Base-by-base conservation (phyloP, 305 asterid genomes). In the Ruellia speciosa region DNA sequence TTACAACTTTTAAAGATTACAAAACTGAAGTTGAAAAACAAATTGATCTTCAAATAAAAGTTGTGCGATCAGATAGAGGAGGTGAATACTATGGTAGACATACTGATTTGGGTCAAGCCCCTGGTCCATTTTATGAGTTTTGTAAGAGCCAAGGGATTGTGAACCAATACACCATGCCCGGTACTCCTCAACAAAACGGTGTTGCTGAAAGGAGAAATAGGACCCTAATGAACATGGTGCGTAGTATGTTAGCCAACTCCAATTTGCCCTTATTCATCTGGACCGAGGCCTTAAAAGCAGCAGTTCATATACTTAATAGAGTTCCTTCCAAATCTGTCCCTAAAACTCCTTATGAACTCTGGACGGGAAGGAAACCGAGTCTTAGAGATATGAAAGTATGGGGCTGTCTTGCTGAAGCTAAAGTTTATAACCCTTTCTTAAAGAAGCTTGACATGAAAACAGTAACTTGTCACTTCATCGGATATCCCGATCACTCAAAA, bases 301-400 rank as follows among this genome's bases (percentile, higher is more conserved):
- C n/a, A 18, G 14, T 45, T 20, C 24, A 58, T 24, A 3, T 58
- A 1, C 28, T 58, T 0, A 59, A 31, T 52, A 14, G 18, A n/a
- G 48, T 33, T 20, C 37, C 37, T 31, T 33, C 49, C 33, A 60
- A 60, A 18, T 18, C 24, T 16, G 49, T 60, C 7, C 50, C 39
- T 16, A 60, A 49, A 14, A 60, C 65, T 10, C 57, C 65, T 50
- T 60, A 49, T 49, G 50, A 50, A 18, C 6, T 59, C 11, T 59
- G 64, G 48, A 31, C 41, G 1, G 15, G 40, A 10, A 35, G 58
- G 14, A 60, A 60, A 14, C 40, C 66, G 7, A 19, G 50, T 7
- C 35, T 61, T 14, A 51, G 33, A 11, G 24, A 62, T 19, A 28
- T 52, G 10, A 59, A 28, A 20, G 33, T 52, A 12, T 62, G 59